A percentile compares a stretch with the other conserved stretches of the same genome.
phyloP scores from a whole-genome alignment of 169 alveolate genomes.

The Babesia ovis region DNA sequence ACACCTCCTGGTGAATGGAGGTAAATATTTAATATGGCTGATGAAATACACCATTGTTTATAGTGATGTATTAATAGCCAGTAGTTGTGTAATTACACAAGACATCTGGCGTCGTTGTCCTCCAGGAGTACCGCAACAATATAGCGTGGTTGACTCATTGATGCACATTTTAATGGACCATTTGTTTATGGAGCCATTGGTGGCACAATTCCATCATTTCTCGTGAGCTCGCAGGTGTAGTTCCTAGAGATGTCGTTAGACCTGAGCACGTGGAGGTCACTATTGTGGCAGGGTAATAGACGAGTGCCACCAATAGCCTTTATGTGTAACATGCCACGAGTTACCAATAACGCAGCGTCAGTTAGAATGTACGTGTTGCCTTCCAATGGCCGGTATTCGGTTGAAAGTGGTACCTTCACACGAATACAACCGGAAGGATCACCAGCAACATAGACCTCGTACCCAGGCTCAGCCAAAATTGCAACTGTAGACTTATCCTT shows the following conservation, averaged over 20 bases:
- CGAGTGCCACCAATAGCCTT: constrained; percentile 36
- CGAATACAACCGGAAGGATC: constrained; percentile 61
- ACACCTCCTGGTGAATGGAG: too few relatives aligned
- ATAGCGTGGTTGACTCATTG: too few relatives aligned
- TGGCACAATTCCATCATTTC: background rate
- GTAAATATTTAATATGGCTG: too few relatives aligned
- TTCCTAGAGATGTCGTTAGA: constrained; percentile 17
- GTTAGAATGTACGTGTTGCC: constrained; percentile 29
- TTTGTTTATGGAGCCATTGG: too few relatives aligned
- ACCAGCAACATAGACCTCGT: constrained; percentile 42
- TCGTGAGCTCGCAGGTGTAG: background rate
- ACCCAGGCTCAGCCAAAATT: background rate
- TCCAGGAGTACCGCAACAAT: too few relatives aligned
- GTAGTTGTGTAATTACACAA: too few relatives aligned
- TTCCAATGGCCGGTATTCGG: background rate
- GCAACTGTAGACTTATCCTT: background rate
- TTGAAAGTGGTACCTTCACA: background rate
- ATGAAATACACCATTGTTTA: too few relatives aligned
- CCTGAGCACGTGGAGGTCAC: background rate
- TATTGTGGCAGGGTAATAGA: constrained; percentile 2
- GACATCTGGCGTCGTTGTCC: too few relatives aligned
- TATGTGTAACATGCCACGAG: constrained; percentile 14
- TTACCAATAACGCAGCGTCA: constrained; percentile 29
- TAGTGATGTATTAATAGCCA: too few relatives aligned
- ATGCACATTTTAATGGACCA: too few relatives aligned